Percentiles rank a stretch among this genome's conserved stretches.
Conservation (phyloP, 2,329 filamentous ascomycete genomes). For the Fusarium decemcellulare region DNA sequence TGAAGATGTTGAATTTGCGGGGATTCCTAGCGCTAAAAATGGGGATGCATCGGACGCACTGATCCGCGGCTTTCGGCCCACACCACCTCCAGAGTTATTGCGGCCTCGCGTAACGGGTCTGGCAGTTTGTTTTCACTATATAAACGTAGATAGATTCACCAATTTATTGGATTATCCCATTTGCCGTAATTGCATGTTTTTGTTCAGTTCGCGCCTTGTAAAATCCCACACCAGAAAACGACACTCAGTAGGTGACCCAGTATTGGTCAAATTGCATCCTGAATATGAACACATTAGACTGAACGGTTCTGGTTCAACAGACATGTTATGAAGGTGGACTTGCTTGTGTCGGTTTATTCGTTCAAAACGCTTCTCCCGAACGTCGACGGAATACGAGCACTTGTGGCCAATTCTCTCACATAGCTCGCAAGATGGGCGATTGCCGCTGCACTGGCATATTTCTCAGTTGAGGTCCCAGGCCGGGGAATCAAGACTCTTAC, state of each 20-base stretch:
- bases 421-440: neutral
- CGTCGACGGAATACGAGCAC: neutral
- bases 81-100: neutral
- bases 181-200: neutral
- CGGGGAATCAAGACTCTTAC: neutral
- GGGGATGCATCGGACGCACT: neutral
- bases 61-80: neutral
- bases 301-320: neutral
- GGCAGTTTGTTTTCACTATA: neutral
- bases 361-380: neutral
- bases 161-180: neutral
- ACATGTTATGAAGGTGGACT: neutral
- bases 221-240: neutral
- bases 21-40: neutral
- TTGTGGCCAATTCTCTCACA: neutral
- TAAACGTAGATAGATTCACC: neutral
- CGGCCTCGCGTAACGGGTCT: neutral
- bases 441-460: neutral
- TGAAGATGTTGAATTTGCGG: neutral
- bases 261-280: neutral
- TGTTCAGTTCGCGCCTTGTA: neutral
- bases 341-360: neutral
- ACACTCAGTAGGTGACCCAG: neutral
- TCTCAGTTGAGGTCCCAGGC: accelerated
- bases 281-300: neutral